These are phyloP conservation scores for Xylariaceae sp. DNA, from an alignment of 2,329 filamentous ascomycete species.

Conservation along the genomic window DNA sequence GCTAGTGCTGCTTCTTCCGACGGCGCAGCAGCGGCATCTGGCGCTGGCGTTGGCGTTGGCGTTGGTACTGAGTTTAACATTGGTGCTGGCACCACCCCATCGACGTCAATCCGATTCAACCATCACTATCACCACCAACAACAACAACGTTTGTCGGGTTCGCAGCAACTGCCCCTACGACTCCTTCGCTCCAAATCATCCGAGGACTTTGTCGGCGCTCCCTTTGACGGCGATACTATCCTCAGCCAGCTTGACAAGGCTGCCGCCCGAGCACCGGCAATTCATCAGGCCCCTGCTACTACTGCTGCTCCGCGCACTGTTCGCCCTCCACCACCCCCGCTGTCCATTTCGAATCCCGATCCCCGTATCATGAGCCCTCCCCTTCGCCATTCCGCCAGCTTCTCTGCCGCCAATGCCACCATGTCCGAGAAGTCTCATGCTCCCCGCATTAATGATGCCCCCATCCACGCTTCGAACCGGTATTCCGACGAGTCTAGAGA, in stretches of 20 bases:
- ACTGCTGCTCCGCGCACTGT: slow-evolving; percentile 43
- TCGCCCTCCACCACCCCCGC: slow-evolving; percentile 42
- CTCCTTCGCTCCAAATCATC: slow-evolving; percentile 54
- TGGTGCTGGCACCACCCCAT: slow-evolving; percentile 24
- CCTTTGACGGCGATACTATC: slow-evolving; percentile 69
- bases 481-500: slow-evolving; percentile 80
- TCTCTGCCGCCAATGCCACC: slow-evolving; percentile 60
- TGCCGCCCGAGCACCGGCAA: slow-evolving; percentile 47
- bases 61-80: slow-evolving; percentile 23
- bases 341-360: slow-evolving; percentile 58
- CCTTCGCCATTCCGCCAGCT: slow-evolving; percentile 71
- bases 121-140: slow-evolving; percentile 14
- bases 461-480: slow-evolving; percentile 67
- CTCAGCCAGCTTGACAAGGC: slow-evolving; percentile 64
- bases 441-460: slow-evolving; percentile 51
- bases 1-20: slow-evolving; percentile 28
- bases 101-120: slow-evolving; percentile 16
- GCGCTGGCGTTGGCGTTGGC: slow-evolving; percentile 24
- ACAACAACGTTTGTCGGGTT: slow-evolving; percentile 44
- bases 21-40: slow-evolving; percentile 21
- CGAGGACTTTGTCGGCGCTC: slow-evolving; percentile 69
- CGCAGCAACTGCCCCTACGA: slow-evolving; percentile 44
- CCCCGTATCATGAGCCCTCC: slow-evolving; percentile 60
- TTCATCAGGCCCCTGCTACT: no score
- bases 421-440: slow-evolving; percentile 54